phyloP scores from a whole-genome alignment of 1,139 yeast genomes.

The Kodamaea arcana region DNA sequence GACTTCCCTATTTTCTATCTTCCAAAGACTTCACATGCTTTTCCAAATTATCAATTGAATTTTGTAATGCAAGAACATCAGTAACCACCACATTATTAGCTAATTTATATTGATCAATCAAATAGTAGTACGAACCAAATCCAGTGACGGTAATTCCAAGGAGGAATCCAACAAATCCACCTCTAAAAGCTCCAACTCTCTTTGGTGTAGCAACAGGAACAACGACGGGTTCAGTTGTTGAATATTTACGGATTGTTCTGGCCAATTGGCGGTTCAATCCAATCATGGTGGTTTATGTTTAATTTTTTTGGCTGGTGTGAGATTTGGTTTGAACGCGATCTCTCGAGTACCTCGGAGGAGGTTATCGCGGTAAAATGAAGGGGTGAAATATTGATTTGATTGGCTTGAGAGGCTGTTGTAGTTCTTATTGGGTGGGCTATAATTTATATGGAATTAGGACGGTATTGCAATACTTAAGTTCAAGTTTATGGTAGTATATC shows the following conservation, averaged over 20 bases:
- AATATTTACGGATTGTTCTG: slow-evolving; percentile 26
- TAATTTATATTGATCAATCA: slow-evolving; percentile 71
- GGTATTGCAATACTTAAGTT: too few species aligned
- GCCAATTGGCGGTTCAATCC: slow-evolving; percentile 20
- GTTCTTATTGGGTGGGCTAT: too few species aligned
- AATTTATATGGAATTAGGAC: too few species aligned
- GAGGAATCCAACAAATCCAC: slow-evolving; percentile 71
- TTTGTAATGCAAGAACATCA: slow-evolving; percentile 69
- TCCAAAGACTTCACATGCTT: slow-evolving; percentile 57
- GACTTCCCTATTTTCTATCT: slow-evolving; percentile 35
- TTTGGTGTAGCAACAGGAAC: slow-evolving; percentile 24
- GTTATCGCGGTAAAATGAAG: too few species aligned
- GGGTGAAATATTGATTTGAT: too few species aligned
- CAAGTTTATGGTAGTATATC: too few species aligned
- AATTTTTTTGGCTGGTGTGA: too few species aligned
- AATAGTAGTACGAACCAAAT: slow-evolving; percentile 69
- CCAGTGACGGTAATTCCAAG: slow-evolving; percentile 76
- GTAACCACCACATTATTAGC: slow-evolving; percentile 70
- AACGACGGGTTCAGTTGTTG: slow-evolving; percentile 29
- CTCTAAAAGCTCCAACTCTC: slow-evolving; percentile 59
- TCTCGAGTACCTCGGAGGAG: too few species aligned
- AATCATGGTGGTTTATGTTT: slow-evolving; percentile 11
- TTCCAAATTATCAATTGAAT: slow-evolving; percentile 64
- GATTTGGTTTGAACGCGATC: too few species aligned
- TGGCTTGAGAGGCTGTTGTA: too few species aligned